Base-by-base conservation (phyloP, 2,329 filamentous ascomycete species). In the Mariannaea elegans region DNA sequence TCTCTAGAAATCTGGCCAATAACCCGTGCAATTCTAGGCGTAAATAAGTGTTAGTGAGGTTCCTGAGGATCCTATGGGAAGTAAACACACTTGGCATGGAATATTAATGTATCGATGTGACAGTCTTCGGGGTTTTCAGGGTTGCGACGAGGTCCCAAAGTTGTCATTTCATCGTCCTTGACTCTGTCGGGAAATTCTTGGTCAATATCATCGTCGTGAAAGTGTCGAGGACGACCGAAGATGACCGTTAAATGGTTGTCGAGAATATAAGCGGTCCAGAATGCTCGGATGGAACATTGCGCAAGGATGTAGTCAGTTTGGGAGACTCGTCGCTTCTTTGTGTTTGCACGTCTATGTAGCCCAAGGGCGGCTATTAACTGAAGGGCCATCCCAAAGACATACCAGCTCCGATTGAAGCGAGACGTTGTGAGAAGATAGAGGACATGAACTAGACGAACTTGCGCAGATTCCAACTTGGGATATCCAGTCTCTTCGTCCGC, bases 191-290 rank as follows among this genome's bases (percentile, higher is more conserved):
- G 87, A n/a, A 86, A 77, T 2, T 82, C 80, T 57, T 89, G 86
- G 51, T 89, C 86, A 46, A 88, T 86, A 49, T 89, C 85, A 31
- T 88, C 84, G 42, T 89, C 86, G 47, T 87, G 86, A 23, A 88
- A 84, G 13, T 87, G 79, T 7, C 84, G 73, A 1, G 87, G 87
- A 6, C 87, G 78, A 0, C 87, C 87, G 27, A 89, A 82, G 16
- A 88, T 84, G n/a, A 87, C 84, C 21, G 85, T 84, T 1, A 90
- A 75, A 56, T 89, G 89, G 36, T 86, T 86, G 65, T 90, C 87
- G 1, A 89, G 73, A 1, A 82, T 84, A 65, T 89, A 90, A 0
- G 84, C 82, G 3, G 82, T 82, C 87, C 87, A 89, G 49, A 90
- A 88, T 0, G 83, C 80, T 7, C 87, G 77, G 56, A 84, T 84